These are phyloP conservation scores for Chloris gayana DNA, from an alignment of 176 grass and related monocot species.

Conservation along the genomic window DNA sequence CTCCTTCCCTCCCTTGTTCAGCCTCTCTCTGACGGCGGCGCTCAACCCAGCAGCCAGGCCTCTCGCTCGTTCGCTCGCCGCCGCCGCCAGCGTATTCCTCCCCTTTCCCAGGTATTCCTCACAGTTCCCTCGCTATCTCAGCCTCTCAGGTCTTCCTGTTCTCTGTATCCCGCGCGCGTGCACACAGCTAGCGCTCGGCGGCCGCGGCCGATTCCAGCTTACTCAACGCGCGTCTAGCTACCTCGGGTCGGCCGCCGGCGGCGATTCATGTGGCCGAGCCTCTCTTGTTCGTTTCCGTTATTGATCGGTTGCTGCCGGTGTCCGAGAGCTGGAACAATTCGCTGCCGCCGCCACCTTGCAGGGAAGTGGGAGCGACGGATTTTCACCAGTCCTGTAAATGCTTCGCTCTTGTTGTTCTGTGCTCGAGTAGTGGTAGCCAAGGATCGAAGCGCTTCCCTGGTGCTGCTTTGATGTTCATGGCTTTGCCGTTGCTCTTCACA, in stretches of 20 bases:
- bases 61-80: slow-evolving; percentile 26
- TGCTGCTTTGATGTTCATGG: not conserved
- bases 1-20: slow-evolving; percentile 47
- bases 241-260: not conserved
- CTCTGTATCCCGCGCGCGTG: not conserved
- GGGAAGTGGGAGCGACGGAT: not conserved
- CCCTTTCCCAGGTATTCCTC: not conserved
- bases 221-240: not conserved
- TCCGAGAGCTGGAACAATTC: not conserved
- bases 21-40: slow-evolving; percentile 32
- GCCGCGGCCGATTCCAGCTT: slow-evolving; percentile 15
- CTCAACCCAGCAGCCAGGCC: slow-evolving; percentile 35
- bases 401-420: not conserved
- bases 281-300: not conserved
- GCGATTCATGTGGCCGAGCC: not conserved
- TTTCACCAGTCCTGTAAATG: not conserved
- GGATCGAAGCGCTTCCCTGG: not conserved
- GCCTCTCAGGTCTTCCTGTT: not conserved
- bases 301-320: not conserved
- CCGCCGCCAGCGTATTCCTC: not conserved
- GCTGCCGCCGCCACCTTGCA: not conserved
- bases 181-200: not conserved
- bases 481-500: not conserved
- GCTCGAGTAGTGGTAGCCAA: not conserved
- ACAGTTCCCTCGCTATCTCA: not conserved